These are phyloP conservation scores for Suillus plorans DNA, from an alignment of 768 basidiomycete species.

Conservation along the genomic window DNA sequence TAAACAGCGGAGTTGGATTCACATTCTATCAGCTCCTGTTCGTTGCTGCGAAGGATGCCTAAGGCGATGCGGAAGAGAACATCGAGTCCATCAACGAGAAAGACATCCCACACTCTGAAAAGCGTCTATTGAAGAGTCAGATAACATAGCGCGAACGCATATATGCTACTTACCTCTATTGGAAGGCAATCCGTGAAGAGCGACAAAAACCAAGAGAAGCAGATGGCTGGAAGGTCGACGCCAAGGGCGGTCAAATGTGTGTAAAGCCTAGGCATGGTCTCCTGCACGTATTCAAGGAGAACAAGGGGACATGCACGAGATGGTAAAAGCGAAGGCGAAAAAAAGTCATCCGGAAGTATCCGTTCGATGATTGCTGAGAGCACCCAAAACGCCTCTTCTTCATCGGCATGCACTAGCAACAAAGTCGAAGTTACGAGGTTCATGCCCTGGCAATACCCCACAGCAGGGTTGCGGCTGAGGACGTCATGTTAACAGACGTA, in stretches of 20 bases:
- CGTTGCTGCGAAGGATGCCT: conserved; percentile 80
- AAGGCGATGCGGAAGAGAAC: conserved; percentile 90
- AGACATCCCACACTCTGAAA: conserved; percentile 95
- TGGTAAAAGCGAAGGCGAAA: conserved; percentile 87
- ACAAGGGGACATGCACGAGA: conserved; percentile 94
- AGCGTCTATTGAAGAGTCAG: conserved; percentile 58
- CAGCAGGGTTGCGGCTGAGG: conserved; percentile 79
- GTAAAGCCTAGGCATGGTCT: conserved; percentile 71
- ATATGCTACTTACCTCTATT: conserved; percentile 70
- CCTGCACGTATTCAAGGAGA: conserved; percentile 82
- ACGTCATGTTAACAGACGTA: background rate
- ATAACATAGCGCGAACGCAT: background rate
- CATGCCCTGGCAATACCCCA: conserved; percentile 96
- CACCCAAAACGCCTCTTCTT: conserved; percentile 98
- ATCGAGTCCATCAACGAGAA: conserved; percentile 90
- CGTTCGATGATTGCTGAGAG: conserved; percentile 86
- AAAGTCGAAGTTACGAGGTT: conserved; percentile 95
- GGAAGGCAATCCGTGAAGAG: conserved; percentile 96
- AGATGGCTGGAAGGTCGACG: conserved; percentile 90
- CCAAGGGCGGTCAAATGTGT: conserved; percentile 75
- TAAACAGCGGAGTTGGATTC: conserved; percentile 89
- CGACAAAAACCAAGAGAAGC: conserved; percentile 98
- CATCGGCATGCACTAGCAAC: conserved; percentile 87
- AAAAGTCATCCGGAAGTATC: conserved; percentile 90
- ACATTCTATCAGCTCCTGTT: conserved; percentile 79